These are phyloP conservation scores for Colletotrichum shisoi DNA, from an alignment of 2,329 filamentous ascomycete genomes.

Conservation along the genomic window DNA sequence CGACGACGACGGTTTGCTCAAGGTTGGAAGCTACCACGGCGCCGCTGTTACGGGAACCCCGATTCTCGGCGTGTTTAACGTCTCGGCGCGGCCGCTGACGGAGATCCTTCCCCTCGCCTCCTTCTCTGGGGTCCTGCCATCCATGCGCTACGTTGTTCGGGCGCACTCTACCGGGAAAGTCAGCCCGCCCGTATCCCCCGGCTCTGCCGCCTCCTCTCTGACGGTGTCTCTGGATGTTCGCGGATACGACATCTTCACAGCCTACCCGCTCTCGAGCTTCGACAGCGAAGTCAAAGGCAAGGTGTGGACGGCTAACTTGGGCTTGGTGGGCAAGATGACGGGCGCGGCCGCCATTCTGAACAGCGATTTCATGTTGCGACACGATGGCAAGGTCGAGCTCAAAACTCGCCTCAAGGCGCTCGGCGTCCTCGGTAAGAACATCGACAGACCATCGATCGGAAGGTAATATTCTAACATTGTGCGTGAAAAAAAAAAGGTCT, in stretches of 20 bases:
- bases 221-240: constrained; percentile 68
- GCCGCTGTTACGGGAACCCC: constrained; percentile 71
- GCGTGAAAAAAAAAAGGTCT: constrained; percentile 60
- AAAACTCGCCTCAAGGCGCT: constrained; percentile 80
- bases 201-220: constrained; percentile 61
- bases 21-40: constrained; percentile 81
- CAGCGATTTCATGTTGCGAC: constrained; percentile 63
- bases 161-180: constrained; percentile 73
- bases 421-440: constrained; percentile 70
- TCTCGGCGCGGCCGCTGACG: constrained; percentile 66
- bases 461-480: not conserved
- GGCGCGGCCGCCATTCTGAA: constrained; percentile 78
- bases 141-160: constrained; percentile 73
- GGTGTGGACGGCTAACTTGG: constrained; percentile 72
- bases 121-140: constrained; percentile 74
- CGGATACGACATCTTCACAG: constrained; percentile 83
- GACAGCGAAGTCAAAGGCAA: constrained; percentile 51
- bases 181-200: constrained; percentile 59
- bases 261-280: constrained; percentile 71
- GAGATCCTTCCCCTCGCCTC: constrained; percentile 74
- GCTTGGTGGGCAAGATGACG: constrained; percentile 87
- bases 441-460: constrained; percentile 15
- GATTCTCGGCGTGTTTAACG: constrained; percentile 86
- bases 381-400: constrained; percentile 68
- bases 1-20: constrained; percentile 75